Conservation (phyloP, 257 asterid genomes). For the Cordia subcordata region DNA sequence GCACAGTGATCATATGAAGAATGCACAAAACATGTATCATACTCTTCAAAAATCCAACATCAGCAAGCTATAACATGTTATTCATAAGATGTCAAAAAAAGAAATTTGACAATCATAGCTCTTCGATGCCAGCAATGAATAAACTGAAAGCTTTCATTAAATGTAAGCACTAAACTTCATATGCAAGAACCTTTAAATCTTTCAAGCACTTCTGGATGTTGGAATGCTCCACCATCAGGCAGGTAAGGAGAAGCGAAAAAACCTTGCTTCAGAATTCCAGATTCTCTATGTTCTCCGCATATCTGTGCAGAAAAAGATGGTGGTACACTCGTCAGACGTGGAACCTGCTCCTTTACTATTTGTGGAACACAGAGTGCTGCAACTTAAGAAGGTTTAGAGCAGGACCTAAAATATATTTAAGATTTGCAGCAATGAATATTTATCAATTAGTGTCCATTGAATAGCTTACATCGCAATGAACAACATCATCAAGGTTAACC, state of each 20-base stretch:
- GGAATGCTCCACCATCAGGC: slow-evolving; percentile 31
- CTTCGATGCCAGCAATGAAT: too few species aligned
- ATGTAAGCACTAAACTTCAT: slow-evolving; percentile 1
- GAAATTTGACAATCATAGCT: too few species aligned
- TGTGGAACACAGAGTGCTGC: neutral
- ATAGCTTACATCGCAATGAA: slow-evolving; percentile 61
- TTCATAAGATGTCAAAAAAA: too few species aligned
- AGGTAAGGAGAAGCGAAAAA: slow-evolving; percentile 55
- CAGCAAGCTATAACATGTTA: too few species aligned
- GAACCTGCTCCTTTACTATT: neutral
- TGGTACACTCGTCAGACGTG: neutral
- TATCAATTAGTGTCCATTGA: neutral
- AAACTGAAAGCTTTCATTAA: too few species aligned
- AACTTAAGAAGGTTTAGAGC: neutral
- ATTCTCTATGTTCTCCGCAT: slow-evolving; percentile 83
- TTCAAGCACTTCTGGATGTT: slow-evolving; percentile 30
- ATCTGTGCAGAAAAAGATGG: slow-evolving; percentile 33
- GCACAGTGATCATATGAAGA: too few species aligned
- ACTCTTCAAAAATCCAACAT: too few species aligned
- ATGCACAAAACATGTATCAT: too few species aligned
- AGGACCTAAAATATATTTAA: neutral
- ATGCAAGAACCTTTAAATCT: slow-evolving; percentile 46
- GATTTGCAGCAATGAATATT: neutral
- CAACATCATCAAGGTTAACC: slow-evolving; percentile 50
- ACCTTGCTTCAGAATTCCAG: slow-evolving; percentile 83